Conservation (phyloP, 306 rosid species). For the Ziziphus jujuba region DNA sequence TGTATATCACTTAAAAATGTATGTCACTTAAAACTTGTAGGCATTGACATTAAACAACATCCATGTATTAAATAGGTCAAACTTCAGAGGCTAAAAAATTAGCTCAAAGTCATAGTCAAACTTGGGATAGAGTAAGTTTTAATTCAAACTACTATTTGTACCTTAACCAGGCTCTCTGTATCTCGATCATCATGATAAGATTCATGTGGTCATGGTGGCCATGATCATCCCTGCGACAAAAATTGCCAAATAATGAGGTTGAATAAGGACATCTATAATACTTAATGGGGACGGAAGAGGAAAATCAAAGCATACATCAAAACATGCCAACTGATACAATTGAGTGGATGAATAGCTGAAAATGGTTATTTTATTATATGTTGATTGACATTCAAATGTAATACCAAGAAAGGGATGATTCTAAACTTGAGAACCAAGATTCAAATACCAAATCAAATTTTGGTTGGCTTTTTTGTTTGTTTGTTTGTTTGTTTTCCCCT, state of each 20-base stretch:
- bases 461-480: too few species aligned
- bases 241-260: constrained; percentile 20
- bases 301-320: background rate
- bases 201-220: constrained; percentile 99
- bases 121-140: constrained; percentile 11
- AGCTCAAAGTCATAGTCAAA: constrained; percentile 11
- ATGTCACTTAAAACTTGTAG: too few species aligned
- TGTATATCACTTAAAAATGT: background rate
- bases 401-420: too few species aligned
- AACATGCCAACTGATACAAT: background rate
- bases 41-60: constrained; percentile 13
- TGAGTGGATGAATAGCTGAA: too few species aligned
- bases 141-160: constrained; percentile 31
- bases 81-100: background rate
- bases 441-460: too few species aligned
- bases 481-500: background rate
- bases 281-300: background rate
- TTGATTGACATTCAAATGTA: too few species aligned
- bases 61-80: constrained; percentile 1
- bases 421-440: too few species aligned
- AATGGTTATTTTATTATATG: too few species aligned
- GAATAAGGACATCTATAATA: background rate
- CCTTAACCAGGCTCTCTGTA: constrained; percentile 88
- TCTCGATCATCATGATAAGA: constrained; percentile 95
- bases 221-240: constrained; percentile 68